phyloP scores from a whole-genome alignment of 192 early-diverging fungal genomes.

The Mortierella alpina region DNA sequence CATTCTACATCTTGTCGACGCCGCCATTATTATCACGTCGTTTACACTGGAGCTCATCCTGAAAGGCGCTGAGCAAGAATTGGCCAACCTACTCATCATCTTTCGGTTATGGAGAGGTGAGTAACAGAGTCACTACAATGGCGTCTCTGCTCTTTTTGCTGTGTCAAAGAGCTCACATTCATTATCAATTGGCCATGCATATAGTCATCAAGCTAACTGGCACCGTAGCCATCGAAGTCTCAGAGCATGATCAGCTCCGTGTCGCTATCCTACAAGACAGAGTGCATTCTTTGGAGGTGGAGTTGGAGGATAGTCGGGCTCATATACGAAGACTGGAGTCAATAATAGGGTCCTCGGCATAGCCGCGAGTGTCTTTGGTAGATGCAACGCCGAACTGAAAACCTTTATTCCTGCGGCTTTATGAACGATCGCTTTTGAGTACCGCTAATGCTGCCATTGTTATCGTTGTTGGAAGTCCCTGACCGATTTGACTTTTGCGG shows the following conservation, averaged over 20 bases:
- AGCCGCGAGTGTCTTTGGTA: background rate
- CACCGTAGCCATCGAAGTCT: conserved; percentile 56
- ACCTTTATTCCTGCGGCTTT: conserved; percentile 19
- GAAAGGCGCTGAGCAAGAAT: conserved; percentile 57
- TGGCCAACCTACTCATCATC: conserved; percentile 58
- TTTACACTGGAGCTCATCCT: conserved; percentile 60
- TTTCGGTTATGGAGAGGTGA: conserved; percentile 62
- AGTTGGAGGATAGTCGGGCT: background rate
- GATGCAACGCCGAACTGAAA: background rate
- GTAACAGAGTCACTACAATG: too few relatives aligned
- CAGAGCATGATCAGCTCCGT: conserved; percentile 15
- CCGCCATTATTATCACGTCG: conserved; percentile 53
- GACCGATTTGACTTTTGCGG: conserved; percentile 14
- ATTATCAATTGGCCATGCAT: too few relatives aligned
- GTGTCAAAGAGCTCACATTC: too few relatives aligned
- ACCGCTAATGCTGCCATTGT: background rate
- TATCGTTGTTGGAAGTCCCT: background rate
- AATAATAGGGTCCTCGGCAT: background rate
- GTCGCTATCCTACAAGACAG: conserved; percentile 2
- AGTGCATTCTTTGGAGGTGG: conserved; percentile 1
- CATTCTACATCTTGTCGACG: conserved; percentile 58
- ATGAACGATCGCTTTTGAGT: conserved; percentile 7
- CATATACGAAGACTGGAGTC: conserved; percentile 1
- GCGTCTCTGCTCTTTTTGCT: too few relatives aligned
- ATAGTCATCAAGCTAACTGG: conserved; percentile 58